These are phyloP conservation scores for Typha latifolia DNA, from an alignment of 176 grass and related monocot genomes.

Conservation along the genomic window DNA sequence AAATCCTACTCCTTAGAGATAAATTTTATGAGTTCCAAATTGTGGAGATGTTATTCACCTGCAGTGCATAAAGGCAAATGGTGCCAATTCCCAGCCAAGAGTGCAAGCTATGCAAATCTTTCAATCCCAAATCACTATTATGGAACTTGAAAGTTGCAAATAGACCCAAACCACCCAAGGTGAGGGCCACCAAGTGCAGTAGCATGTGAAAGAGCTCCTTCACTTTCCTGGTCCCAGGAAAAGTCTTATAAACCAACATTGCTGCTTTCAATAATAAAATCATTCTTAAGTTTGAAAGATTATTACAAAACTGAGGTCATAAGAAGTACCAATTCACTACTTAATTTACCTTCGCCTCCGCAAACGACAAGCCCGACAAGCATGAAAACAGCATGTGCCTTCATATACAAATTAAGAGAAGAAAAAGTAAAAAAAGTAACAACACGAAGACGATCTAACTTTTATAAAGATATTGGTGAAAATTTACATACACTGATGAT, in stretches of 20 bases:
- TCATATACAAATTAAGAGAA: neutral
- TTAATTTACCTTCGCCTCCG: conserved; percentile 35
- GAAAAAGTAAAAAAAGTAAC: neutral
- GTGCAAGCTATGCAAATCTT: conserved; percentile 26
- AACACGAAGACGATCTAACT: neutral
- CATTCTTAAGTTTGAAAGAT: neutral
- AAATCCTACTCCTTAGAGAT: neutral
- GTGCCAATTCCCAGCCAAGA: conserved; percentile 52
- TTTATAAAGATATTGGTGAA: neutral
- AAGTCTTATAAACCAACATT: conserved; percentile 38
- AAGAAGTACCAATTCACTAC: no score
- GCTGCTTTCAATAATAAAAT: conserved; percentile 10
- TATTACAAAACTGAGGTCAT: neutral
- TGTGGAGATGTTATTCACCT: conserved; percentile 9
- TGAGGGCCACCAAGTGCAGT: conserved; percentile 28
- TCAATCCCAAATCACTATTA: conserved; percentile 2
- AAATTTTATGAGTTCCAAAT: neutral
- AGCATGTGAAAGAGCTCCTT: conserved; percentile 36
- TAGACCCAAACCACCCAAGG: conserved; percentile 25
- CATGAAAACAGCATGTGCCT: conserved; percentile 54
- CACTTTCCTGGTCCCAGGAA: conserved; percentile 9
- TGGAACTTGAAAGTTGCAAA: conserved; percentile 37
- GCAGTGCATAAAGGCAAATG: conserved; percentile 29
- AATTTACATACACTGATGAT: neutral
- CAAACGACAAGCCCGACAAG: conserved; percentile 40